phyloP scores from a whole-genome alignment of 1,284 basidiomycete species.

The Schizophyllum commune region DNA sequence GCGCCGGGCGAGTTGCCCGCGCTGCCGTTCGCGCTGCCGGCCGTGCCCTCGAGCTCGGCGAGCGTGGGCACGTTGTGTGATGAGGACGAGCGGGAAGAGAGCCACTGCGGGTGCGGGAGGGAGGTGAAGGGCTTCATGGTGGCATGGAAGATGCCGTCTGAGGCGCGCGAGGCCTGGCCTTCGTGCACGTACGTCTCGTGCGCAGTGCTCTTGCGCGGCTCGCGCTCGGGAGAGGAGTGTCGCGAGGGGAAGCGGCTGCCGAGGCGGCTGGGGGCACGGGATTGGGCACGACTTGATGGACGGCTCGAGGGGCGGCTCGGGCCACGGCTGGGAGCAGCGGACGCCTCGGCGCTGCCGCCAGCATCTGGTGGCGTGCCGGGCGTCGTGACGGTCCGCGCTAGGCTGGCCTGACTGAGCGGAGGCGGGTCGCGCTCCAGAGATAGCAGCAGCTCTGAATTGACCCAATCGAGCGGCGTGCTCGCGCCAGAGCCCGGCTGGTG shows the following conservation, averaged over 20 bases:
- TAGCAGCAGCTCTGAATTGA: conserved; percentile 74
- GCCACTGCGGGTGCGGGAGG: conserved; percentile 25
- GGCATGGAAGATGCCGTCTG: conserved; percentile 47
- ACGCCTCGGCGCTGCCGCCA: neutral
- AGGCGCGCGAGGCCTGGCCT: conserved; percentile 40
- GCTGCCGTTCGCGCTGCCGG: conserved; percentile 6
- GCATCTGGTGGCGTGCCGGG: neutral
- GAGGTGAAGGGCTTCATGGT: conserved; percentile 56
- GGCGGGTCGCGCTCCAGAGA: conserved; percentile 40
- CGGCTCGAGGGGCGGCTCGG: conserved; percentile 20
- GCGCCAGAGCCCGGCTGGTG: conserved; percentile 33
- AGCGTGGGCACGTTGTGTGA: conserved; percentile 25
- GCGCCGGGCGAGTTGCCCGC: conserved; percentile 6
- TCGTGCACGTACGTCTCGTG: conserved; percentile 46
- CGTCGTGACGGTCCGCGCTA: neutral
- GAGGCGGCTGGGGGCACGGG: conserved; percentile 28
- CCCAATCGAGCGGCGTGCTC: conserved; percentile 59
- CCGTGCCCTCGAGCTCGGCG: conserved; percentile 2
- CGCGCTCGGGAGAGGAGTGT: conserved; percentile 41
- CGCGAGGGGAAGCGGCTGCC: conserved; percentile 40
- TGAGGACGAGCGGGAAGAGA: conserved; percentile 30
- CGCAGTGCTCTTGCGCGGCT: conserved; percentile 12
- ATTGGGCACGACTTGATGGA: conserved; percentile 21
- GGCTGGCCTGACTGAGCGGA: conserved; percentile 12
- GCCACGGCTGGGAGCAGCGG: conserved; percentile 17